phyloP scores from a whole-genome alignment of 768 basidiomycete species.

The Xerocomellus amylosporus region DNA sequence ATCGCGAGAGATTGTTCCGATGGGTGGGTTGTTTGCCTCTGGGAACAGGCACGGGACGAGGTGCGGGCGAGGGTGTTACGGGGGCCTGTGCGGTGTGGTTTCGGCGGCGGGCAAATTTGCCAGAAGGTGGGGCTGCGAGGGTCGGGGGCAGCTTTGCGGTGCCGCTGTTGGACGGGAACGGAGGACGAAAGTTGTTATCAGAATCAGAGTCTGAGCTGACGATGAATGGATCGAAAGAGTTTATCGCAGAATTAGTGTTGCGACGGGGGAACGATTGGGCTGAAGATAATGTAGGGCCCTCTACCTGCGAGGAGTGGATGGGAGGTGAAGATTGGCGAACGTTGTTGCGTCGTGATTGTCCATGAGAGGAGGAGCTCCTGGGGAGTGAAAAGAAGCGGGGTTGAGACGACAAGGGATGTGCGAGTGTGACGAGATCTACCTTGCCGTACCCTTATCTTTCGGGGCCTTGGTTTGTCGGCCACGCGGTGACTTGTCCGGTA shows the following conservation, averaged over 20 bases:
- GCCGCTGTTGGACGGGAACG: constrained; percentile 23
- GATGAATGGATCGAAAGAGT: constrained; percentile 49
- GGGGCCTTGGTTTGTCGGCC: constrained; percentile 37
- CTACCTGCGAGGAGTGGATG: constrained; percentile 63
- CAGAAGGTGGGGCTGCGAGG: constrained; percentile 47
- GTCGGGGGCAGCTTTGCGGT: constrained; percentile 35
- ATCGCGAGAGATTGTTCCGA: constrained; percentile 42
- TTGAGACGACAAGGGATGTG: not conserved
- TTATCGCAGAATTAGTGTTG: constrained; percentile 34
- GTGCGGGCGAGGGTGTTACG: constrained; percentile 36
- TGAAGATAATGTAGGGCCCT: constrained; percentile 38
- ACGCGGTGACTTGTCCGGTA: constrained; percentile 31
- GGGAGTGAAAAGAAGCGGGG: not conserved
- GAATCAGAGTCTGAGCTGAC: constrained; percentile 45
- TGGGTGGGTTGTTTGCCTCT: constrained; percentile 16
- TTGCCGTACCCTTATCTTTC: constrained; percentile 43
- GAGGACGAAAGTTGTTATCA: constrained; percentile 35
- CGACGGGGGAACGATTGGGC: constrained; percentile 27
- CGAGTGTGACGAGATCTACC: constrained; percentile 32
- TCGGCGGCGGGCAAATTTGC: constrained; percentile 60
- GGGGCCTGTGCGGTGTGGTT: constrained; percentile 35
- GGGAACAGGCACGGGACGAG: constrained; percentile 54
- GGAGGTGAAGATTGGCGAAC: constrained; percentile 65
- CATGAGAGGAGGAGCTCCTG: constrained; percentile 48
- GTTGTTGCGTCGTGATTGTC: constrained; percentile 47